A percentile compares a stretch with the other conserved stretches of the same genome.
These are phyloP conservation scores for Fraxinus sp. DNA, from an alignment of 305 asterid species.

Conservation along the genomic window DNA sequence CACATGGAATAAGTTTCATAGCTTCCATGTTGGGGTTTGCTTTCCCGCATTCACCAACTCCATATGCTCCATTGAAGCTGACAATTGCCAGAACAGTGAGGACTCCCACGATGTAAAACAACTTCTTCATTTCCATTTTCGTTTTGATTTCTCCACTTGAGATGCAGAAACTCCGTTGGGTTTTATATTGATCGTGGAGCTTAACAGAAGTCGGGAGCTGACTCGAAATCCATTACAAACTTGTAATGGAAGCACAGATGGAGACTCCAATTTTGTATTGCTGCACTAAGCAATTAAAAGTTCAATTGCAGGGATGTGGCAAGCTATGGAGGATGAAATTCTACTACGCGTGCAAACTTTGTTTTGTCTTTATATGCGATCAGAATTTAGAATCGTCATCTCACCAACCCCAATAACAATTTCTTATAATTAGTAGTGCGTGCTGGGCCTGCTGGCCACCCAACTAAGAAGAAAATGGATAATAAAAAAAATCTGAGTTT, in stretches of 20 bases:
- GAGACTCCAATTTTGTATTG: conserved; percentile 21
- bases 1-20: conserved; percentile 60
- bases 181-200: conserved; percentile 31
- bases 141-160: conserved; percentile 1
- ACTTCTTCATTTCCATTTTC: conserved; percentile 27
- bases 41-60: conserved; percentile 60
- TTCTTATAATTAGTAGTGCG: conserved; percentile 1
- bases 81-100: conserved; percentile 28
- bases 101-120: conserved; percentile 35
- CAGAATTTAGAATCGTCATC: conserved; percentile 1
- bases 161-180: neutral
- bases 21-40: conserved; percentile 60
- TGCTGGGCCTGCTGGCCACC: neutral
- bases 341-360: neutral
- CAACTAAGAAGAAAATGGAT: neutral
- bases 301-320: conserved; percentile 20
- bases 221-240: conserved; percentile 22
- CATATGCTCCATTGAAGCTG: conserved; percentile 30
- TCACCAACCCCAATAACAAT: conserved; percentile 22
- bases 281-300: conserved; percentile 23
- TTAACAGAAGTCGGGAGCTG: neutral
- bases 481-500: neutral
- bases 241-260: conserved; percentile 38
- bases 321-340: conserved; percentile 2
- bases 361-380: neutral